Percentiles rank a stretch among this genome's conserved stretches.
Conservation (phyloP, 768 basidiomycete genomes). For the Naematelia aurantialba region DNA sequence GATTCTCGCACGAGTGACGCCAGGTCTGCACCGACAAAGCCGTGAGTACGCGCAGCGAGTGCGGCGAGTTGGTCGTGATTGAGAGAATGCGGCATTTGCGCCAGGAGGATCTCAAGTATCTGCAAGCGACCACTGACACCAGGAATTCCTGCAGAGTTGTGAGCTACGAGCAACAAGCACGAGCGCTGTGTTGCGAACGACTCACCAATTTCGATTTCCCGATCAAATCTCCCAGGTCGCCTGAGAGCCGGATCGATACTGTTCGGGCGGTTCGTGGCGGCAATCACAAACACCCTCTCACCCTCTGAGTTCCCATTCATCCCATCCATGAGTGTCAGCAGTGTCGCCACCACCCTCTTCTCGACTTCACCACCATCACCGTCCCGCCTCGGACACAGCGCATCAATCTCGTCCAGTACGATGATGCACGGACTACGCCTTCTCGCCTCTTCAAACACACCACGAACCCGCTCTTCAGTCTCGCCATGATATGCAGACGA, state of each 20-base stretch:
- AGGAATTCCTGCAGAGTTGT: slow-evolving; percentile 65
- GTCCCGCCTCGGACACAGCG: slow-evolving; percentile 83
- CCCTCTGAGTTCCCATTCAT: slow-evolving; percentile 53
- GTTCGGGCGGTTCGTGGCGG: slow-evolving; percentile 82
- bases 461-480: slow-evolving; percentile 83
- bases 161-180: not conserved
- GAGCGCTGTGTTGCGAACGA: slow-evolving; percentile 7
- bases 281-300: slow-evolving; percentile 80
- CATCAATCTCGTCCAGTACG: slow-evolving; percentile 93
- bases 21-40: slow-evolving; percentile 95
- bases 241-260: slow-evolving; percentile 99
- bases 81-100: slow-evolving; percentile 73
- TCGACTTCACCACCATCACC: slow-evolving; percentile 94
- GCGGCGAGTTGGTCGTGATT: slow-evolving; percentile 59
- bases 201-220: slow-evolving; percentile 90
- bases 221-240: slow-evolving; percentile 97
- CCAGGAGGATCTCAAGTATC: slow-evolving; percentile 79
- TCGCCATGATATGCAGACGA: slow-evolving; percentile 96
- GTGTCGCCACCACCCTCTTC: slow-evolving; percentile 87
- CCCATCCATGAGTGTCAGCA: slow-evolving; percentile 92
- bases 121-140: slow-evolving; percentile 76
- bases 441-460: slow-evolving; percentile 81
- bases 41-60: slow-evolving; percentile 74
- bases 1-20: slow-evolving; percentile 88
- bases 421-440: slow-evolving; percentile 83